Evolutionary conservation across 2,329 filamentous ascomycete genomes (phyloP).

Genomic region (Fusarium floridanum): DNA sequence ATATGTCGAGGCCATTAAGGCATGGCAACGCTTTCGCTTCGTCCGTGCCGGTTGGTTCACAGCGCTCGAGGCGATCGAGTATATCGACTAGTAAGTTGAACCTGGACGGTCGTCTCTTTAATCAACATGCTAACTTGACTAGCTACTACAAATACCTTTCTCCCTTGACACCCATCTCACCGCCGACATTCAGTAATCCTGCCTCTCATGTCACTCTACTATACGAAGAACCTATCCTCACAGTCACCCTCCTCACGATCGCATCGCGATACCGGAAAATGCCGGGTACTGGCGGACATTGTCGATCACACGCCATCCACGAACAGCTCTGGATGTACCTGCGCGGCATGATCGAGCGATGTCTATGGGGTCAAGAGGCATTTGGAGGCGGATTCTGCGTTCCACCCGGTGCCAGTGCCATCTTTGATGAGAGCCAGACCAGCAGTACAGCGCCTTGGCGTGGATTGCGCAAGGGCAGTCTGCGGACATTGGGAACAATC

Average conservation of each 20-base stretch:
- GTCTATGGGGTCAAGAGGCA: constrained; percentile 96
- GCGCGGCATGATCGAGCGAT: constrained; percentile 92
- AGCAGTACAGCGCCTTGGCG: constrained; percentile 79
- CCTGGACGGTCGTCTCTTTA: background rate
- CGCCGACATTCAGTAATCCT: constrained; percentile 89
- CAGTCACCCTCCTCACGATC: constrained; percentile 91
- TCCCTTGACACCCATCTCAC: constrained; percentile 92
- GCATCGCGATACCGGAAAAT: constrained; percentile 88
- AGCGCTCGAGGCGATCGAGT: constrained; percentile 90
- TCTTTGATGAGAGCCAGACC: constrained; percentile 68
- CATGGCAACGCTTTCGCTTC: constrained; percentile 94
- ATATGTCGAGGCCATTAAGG: constrained; percentile 78
- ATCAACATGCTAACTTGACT: constrained; percentile 24
- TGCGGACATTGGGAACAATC: constrained; percentile 92
- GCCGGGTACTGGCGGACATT: constrained; percentile 82
- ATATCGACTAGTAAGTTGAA: constrained; percentile 83
- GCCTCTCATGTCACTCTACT: constrained; percentile 83
- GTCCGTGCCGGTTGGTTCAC: constrained; percentile 98
- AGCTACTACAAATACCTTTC: constrained; percentile 93
- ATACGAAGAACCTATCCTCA: constrained; percentile 91
- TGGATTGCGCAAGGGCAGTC: constrained; percentile 79
- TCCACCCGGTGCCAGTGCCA: constrained; percentile 68
- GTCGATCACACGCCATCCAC: constrained; percentile 90
- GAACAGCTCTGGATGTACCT: constrained; percentile 96
- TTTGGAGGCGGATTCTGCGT: constrained; percentile 91